Evolutionary conservation across 2,329 filamentous ascomycete genomes (phyloP).

Genomic region (Colletotrichum navitas): DNA sequence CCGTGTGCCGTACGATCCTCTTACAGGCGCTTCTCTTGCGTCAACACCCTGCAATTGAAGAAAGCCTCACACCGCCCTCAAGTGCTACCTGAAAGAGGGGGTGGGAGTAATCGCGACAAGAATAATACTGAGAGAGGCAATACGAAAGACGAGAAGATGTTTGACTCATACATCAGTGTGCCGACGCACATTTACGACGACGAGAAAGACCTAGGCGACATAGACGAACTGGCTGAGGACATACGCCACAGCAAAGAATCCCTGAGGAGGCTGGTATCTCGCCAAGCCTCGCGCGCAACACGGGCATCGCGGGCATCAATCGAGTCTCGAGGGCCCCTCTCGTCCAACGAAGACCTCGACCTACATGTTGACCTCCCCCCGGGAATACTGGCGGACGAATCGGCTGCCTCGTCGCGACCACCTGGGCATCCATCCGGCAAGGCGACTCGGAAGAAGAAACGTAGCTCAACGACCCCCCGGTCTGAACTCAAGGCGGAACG

Average conservation of each 20-base stretch:
- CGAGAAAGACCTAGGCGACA: neutral
- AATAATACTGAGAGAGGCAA: neutral
- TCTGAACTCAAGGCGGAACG: neutral
- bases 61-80: no score
- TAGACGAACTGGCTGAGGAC: neutral
- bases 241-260: constrained; percentile 12
- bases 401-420: neutral
- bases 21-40: no score
- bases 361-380: constrained; percentile 3
- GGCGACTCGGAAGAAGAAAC: neutral
- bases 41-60: neutral
- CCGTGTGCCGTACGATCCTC: neutral
- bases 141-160: neutral
- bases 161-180: neutral
- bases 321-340: constrained; percentile 17
- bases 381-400: neutral
- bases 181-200: neutral
- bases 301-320: constrained; percentile 11
- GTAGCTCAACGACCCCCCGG: neutral
- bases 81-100: neutral
- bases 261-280: neutral
- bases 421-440: neutral
- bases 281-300: neutral
- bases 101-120: neutral
- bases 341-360: constrained; percentile 17